Conservation (phyloP, 2,329 filamentous ascomycete species). For the Trichophyton rubrum region DNA sequence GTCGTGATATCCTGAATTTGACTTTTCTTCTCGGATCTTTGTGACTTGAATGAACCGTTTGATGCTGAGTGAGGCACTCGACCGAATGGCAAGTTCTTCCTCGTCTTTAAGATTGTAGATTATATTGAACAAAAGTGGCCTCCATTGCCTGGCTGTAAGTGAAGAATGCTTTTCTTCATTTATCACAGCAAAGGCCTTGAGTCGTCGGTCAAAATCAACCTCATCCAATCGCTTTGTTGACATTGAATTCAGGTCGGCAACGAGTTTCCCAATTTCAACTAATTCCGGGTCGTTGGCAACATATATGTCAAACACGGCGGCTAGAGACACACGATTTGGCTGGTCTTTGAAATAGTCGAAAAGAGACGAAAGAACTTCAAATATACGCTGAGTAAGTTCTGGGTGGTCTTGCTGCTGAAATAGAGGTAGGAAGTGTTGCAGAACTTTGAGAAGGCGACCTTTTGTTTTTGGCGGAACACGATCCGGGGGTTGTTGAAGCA, state of each 20-base stretch:
- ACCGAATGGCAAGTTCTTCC: constrained; percentile 75
- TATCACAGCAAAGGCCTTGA: constrained; percentile 62
- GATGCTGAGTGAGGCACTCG: constrained; percentile 69
- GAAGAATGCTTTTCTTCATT: constrained; percentile 47
- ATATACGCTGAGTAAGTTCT: constrained; percentile 53
- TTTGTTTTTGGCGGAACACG: constrained; percentile 75
- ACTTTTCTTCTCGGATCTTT: constrained; percentile 32
- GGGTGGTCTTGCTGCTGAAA: constrained; percentile 45
- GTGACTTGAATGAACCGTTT: constrained; percentile 62
- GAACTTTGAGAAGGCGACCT: constrained; percentile 61
- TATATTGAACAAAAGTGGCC: constrained; percentile 77
- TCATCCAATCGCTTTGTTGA: constrained; percentile 62
- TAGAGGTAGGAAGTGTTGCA: constrained; percentile 66
- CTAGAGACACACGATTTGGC: constrained; percentile 60
- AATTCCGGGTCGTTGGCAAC: constrained; percentile 51
- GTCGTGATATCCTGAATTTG: constrained; percentile 39
- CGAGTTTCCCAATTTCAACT: constrained; percentile 54
- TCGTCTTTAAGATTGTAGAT: constrained; percentile 74
- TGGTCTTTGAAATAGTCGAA: constrained; percentile 86
- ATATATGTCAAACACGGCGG: constrained; percentile 59
- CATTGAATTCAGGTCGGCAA: constrained; percentile 69
- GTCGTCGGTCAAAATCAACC: constrained; percentile 72
- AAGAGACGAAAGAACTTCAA: constrained; percentile 61
- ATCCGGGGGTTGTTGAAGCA: constrained; percentile 73
- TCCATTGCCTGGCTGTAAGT: constrained; percentile 65